Conservation (phyloP, 495 filamentous ascomycete species). For the Aspergillus conjunctus region DNA sequence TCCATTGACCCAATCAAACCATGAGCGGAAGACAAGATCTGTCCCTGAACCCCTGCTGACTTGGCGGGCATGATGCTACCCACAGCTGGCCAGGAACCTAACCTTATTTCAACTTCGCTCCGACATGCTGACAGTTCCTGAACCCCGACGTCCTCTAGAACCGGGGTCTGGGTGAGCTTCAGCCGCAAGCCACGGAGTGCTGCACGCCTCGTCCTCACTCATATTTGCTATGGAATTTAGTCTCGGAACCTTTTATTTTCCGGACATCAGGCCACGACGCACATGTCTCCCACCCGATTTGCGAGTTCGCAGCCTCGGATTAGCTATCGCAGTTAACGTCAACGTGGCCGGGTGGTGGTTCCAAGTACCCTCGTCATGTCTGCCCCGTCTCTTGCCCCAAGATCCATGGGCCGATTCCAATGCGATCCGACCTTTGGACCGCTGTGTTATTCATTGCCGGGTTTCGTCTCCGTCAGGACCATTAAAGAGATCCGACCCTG, state of each 20-base stretch:
- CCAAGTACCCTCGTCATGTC: conserved; percentile 33
- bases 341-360: conserved; percentile 39
- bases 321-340: conserved; percentile 38
- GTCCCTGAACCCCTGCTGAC: not conserved
- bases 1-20: not conserved
- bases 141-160: too few relatives aligned
- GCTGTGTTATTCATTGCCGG: conserved; percentile 28
- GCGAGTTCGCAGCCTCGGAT: conserved; percentile 32
- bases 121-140: not conserved
- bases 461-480: conserved; percentile 33
- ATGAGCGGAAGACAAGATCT: not conserved
- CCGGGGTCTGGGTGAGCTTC: not conserved
- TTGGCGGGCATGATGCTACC: not conserved
- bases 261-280: not conserved
- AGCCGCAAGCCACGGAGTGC: not conserved
- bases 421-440: conserved; percentile 35
- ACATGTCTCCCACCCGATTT: not conserved
- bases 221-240: not conserved
- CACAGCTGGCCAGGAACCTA: not conserved
- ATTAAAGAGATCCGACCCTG: not conserved
- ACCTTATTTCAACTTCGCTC: not conserved
- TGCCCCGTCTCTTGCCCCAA: conserved; percentile 34
- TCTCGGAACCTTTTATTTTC: not conserved
- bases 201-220: too few relatives aligned
- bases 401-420: conserved; percentile 41